Evolutionary conservation across 345 rosid genomes (phyloP).

Genomic region (Linum trigynum): DNA sequence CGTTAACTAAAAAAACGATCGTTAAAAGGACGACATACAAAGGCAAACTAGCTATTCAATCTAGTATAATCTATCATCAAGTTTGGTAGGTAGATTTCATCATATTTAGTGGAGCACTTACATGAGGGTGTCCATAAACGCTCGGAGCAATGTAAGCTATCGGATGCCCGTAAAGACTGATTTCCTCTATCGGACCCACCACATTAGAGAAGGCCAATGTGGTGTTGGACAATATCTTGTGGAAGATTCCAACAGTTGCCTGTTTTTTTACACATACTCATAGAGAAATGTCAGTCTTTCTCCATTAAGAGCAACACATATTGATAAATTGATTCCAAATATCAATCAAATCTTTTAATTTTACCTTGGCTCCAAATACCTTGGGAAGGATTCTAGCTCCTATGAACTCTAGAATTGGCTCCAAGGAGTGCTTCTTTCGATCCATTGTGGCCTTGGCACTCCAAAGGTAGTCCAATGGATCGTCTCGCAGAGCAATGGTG

Average conservation of each 20-base stretch:
- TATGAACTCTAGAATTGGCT: slow-evolving; percentile 11
- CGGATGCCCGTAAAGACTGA: slow-evolving; percentile 52
- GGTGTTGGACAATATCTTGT: slow-evolving; percentile 33
- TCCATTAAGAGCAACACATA: background rate
- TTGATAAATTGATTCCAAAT: background rate
- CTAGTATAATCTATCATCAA: too few relatives aligned
- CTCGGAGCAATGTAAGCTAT: slow-evolving; percentile 53
- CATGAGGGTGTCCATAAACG: slow-evolving; percentile 61
- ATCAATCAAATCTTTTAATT: background rate
- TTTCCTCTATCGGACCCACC: slow-evolving; percentile 54
- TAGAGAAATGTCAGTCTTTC: background rate
- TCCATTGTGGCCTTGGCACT: slow-evolving; percentile 23
- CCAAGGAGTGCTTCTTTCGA: slow-evolving; percentile 26
- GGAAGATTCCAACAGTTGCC: slow-evolving; percentile 26
- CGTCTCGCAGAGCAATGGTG: slow-evolving; percentile 18
- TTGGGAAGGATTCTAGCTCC: slow-evolving; percentile 14
- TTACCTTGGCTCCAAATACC: slow-evolving; percentile 33
- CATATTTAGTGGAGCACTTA: slow-evolving; percentile 7
- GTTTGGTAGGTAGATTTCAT: too few relatives aligned
- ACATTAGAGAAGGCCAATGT: slow-evolving; percentile 53
- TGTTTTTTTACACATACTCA: background rate
- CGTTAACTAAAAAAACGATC: too few relatives aligned
- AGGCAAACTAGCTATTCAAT: too few relatives aligned
- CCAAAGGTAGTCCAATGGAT: slow-evolving; percentile 29
- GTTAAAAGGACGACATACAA: too few relatives aligned